Base-by-base conservation (phyloP, 345 rosid genomes). In the Syzygium grande region DNA sequence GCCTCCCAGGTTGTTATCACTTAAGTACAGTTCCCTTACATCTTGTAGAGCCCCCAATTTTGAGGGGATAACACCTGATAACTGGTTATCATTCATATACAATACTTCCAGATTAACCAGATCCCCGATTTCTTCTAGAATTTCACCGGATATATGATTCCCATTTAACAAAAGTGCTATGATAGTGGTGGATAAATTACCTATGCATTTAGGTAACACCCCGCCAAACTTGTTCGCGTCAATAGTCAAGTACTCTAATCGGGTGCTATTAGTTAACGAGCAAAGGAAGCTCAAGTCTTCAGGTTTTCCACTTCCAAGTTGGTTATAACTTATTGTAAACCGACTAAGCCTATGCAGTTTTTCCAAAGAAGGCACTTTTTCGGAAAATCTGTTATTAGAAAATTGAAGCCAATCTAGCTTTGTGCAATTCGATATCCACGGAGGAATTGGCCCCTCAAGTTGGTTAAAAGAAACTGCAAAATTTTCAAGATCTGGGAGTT, bases 81-180 rank as follows among this genome's bases (percentile, higher is more conserved):
- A 1, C 6, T 8, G 3, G 41, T 65, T 65, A 1, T 0, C 2
- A 30, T 1, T 1, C 43, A 30, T 16, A 15, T 0, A 0, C 43
- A 65, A 65, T 3, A 7, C 0, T 16, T 2, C 3, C 6, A 65
- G 19, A 11, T 65, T 16, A 5, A 65, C 7, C 8, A 65, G 2
- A 7, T 65, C 9, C 43, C 23, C 5, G 1, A 65, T 16, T 65
- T 65, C 78, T 30, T 65, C 0, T 65, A 0, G 10, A 65, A 65
- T 3, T 11, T 30, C 78, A 2, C 43, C 6, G 1, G 1, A 65
- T 3, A 30, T 19, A 16, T 30, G 78, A 65, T 30, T 65, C 1
- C 0, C 0, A 1, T 1, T 0, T 2, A 30, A 30, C 8, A 0
- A 0, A 30, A 65, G 6, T 4, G 0, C 0, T 8, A 2, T 65